phyloP scores from a whole-genome alignment of 2,329 filamentous ascomycete species.

The Neofusicoccum parvum region DNA sequence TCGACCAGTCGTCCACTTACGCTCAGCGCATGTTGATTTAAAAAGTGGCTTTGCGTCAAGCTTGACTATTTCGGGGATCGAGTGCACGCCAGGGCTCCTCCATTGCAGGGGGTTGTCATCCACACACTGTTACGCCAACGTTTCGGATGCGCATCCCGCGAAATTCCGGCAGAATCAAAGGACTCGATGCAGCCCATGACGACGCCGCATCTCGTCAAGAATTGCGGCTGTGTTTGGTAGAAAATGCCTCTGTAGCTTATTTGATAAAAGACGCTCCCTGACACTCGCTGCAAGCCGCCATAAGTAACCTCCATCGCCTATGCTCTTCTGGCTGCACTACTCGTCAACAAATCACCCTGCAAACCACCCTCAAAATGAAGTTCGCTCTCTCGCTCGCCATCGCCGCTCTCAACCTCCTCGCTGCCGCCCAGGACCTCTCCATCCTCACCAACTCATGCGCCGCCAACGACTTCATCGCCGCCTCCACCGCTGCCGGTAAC shows the following conservation, averaged over 20 bases:
- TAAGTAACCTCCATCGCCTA: too few species aligned
- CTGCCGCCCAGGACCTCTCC: background rate
- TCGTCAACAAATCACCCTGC: too few species aligned
- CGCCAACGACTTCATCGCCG: constrained; percentile 3
- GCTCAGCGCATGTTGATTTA: background rate
- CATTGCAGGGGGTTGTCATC: background rate
- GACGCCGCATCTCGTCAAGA: background rate
- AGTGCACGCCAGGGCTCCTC: background rate
- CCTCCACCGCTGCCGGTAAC: background rate
- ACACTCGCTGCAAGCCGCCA: too few species aligned
- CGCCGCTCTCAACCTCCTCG: background rate
- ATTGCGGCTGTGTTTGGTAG: background rate
- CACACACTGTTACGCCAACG: background rate
- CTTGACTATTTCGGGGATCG: background rate
- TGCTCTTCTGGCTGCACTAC: too few species aligned
- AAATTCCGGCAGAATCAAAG: background rate
- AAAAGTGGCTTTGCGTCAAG: background rate
- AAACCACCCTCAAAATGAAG: background rate
- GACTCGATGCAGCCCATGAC: background rate
- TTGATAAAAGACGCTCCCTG: too few species aligned
- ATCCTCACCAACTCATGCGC: constrained; percentile 10
- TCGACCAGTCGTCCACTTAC: background rate
- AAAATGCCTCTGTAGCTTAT: too few species aligned
- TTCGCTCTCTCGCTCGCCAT: background rate
- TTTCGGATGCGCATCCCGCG: background rate